A percentile compares a stretch with the other conserved stretches of the same genome.
Conservation (phyloP, 208 protist species). For the Blechomonas ayalai region DNA sequence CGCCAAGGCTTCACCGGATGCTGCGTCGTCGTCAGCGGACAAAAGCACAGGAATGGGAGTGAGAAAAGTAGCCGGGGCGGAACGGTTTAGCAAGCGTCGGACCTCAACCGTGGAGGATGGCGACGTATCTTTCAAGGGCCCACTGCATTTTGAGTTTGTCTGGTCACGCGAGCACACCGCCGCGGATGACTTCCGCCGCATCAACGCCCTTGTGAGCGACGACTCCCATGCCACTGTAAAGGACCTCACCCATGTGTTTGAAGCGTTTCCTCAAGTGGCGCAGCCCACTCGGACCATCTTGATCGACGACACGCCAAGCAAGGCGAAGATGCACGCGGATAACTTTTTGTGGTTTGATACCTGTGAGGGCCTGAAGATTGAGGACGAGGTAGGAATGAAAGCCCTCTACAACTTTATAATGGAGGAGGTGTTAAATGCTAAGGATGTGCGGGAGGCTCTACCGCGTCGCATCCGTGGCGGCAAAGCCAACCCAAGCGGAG, state of each 20-base stretch:
- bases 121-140: background rate
- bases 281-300: slow-evolving; percentile 69
- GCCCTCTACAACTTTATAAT: slow-evolving; percentile 62
- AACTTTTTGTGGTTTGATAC: slow-evolving; percentile 84
- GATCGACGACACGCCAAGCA: slow-evolving; percentile 86
- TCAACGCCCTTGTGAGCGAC: slow-evolving; percentile 35
- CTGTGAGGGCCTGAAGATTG: slow-evolving; percentile 42
- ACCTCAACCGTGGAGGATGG: background rate
- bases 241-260: slow-evolving; percentile 54
- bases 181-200: slow-evolving; percentile 68
- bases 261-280: slow-evolving; percentile 49
- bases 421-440: slow-evolving; percentile 37
- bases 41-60: slow-evolving; percentile 2
- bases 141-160: slow-evolving; percentile 67
- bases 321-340: slow-evolving; percentile 59
- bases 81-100: slow-evolving; percentile 3
- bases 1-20: background rate
- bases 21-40: background rate
- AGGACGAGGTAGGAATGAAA: slow-evolving; percentile 32
- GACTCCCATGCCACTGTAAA: slow-evolving; percentile 83
- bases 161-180: slow-evolving; percentile 83
- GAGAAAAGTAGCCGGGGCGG: slow-evolving; percentile 2
- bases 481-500: background rate
- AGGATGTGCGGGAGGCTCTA: slow-evolving; percentile 76
- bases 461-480: slow-evolving; percentile 48